phyloP scores from a whole-genome alignment of 2,329 filamentous ascomycete species.

The Rachicladosporium sp. region DNA sequence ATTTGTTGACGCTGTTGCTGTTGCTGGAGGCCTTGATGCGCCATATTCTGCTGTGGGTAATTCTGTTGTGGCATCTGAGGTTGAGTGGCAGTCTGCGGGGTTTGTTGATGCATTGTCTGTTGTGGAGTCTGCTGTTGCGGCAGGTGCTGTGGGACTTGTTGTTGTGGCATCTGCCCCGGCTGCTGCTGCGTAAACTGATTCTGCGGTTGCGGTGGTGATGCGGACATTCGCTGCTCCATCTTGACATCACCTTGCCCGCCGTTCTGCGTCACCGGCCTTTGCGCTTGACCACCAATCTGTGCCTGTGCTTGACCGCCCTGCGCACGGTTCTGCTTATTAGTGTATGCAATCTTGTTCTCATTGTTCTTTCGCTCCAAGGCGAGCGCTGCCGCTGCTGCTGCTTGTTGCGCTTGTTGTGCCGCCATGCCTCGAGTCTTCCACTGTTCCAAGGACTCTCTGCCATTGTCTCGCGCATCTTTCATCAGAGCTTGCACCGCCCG shows the following conservation, averaged over 20 bases:
- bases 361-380: slow-evolving; percentile 6
- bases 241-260: slow-evolving; percentile 8
- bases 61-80: slow-evolving; percentile 10
- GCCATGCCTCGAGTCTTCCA: slow-evolving; percentile 1
- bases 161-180: not conserved
- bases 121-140: slow-evolving; percentile 4
- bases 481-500: slow-evolving; percentile 1
- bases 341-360: slow-evolving; percentile 4
- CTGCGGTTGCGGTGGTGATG: slow-evolving; percentile 6
- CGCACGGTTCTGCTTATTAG: slow-evolving; percentile 4
- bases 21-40: slow-evolving; percentile 8
- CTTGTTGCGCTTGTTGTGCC: not conserved
- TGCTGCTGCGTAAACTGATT: slow-evolving; percentile 1
- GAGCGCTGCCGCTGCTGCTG: not conserved
- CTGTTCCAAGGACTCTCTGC: not conserved
- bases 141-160: slow-evolving; percentile 4
- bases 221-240: slow-evolving; percentile 5
- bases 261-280: not conserved
- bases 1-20: slow-evolving; percentile 7
- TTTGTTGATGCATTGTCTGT: slow-evolving; percentile 4
- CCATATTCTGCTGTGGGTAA: slow-evolving; percentile 5
- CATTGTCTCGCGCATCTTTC: slow-evolving; percentile 2
- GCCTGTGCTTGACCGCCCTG: slow-evolving; percentile 4
- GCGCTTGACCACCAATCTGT: not conserved
- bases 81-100: slow-evolving; percentile 9